phyloP scores from a whole-genome alignment of 306 rosid species.

The Trifolium dubium region DNA sequence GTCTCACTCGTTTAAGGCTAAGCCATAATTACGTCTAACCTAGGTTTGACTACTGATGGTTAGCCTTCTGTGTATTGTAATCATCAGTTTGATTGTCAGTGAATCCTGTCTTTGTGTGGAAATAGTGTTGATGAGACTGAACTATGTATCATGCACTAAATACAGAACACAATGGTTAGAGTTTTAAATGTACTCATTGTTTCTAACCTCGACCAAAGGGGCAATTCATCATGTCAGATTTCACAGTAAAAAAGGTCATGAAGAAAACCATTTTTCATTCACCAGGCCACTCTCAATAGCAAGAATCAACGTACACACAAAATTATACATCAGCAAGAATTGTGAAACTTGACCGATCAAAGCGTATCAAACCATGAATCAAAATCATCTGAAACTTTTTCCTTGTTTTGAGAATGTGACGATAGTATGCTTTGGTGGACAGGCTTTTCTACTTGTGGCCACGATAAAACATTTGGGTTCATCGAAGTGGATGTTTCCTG shows the following conservation, averaged over 20 bases:
- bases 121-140: not conserved
- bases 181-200: not conserved
- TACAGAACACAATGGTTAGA: not conserved
- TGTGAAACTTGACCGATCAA: slow-evolving; percentile 38
- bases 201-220: slow-evolving; percentile 5
- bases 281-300: slow-evolving; percentile 25
- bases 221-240: not conserved
- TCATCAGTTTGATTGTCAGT: not conserved
- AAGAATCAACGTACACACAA: slow-evolving; percentile 21
- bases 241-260: not conserved
- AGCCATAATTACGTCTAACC: not conserved
- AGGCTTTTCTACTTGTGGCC: slow-evolving; percentile 45
- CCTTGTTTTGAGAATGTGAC: slow-evolving; percentile 51
- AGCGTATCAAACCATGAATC: slow-evolving; percentile 83
- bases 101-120: slow-evolving; percentile 1
- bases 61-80: not conserved
- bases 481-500: slow-evolving; percentile 59
- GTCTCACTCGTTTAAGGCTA: not conserved
- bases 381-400: slow-evolving; percentile 59
- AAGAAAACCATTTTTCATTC: slow-evolving; percentile 22
- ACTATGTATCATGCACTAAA: not conserved
- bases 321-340: slow-evolving; percentile 29
- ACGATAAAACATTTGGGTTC: slow-evolving; percentile 37
- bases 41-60: not conserved
- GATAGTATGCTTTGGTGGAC: slow-evolving; percentile 38